Conservation (phyloP, 2,329 filamentous ascomycete genomes). For the Cladosporium colombiae region DNA sequence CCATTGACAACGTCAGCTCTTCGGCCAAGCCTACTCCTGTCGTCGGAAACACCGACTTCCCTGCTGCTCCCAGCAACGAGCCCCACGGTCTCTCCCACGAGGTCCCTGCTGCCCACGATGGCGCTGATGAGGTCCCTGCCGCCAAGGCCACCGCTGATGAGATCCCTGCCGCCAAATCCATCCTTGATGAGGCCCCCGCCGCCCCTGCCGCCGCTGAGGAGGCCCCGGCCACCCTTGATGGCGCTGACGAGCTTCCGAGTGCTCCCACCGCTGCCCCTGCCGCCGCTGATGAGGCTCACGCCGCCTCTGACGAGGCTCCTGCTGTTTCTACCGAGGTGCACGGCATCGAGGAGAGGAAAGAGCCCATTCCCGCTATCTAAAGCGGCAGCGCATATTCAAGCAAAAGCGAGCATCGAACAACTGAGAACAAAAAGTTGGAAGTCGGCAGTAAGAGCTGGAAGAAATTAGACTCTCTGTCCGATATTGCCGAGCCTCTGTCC, state of each 20-base stretch:
- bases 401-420: not conserved
- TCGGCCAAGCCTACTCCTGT: not conserved
- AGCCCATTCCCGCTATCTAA: slow-evolving; percentile 9
- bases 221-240: not conserved
- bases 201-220: not conserved
- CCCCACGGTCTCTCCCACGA: slow-evolving; percentile 6
- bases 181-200: not conserved
- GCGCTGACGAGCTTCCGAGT: not conserved
- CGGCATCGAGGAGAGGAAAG: slow-evolving; percentile 17
- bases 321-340: not conserved
- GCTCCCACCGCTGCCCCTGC: not conserved
- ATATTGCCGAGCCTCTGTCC: not conserved
- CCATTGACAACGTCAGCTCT: slow-evolving; percentile 5
- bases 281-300: not conserved
- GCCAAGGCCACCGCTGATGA: no score
- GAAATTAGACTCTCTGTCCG: not conserved
- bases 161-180: no score
- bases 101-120: not conserved
- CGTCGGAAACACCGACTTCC: slow-evolving; percentile 18
- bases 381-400: not conserved
- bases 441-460: slow-evolving; percentile 12
- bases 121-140: not conserved
- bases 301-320: not conserved
- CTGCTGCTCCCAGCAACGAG: slow-evolving; percentile 17
- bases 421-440: not conserved